Evolutionary conservation across 2,329 filamentous ascomycete genomes (phyloP).

Genomic region (Sporothrix mexicana): DNA sequence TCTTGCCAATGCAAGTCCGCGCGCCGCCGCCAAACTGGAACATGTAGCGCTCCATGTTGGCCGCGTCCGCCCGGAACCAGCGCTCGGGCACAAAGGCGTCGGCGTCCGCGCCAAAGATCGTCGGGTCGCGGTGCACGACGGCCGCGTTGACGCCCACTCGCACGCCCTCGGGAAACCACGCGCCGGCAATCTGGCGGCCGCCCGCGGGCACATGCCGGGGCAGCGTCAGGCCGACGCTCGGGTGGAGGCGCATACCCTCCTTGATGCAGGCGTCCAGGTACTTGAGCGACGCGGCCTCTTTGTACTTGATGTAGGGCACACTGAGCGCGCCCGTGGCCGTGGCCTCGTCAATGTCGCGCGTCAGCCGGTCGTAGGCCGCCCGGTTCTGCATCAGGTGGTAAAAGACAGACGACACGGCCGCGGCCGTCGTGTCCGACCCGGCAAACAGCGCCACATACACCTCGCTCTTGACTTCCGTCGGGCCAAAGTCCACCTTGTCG

Average conservation of each 20-base stretch:
- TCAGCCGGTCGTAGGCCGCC: conserved; percentile 6
- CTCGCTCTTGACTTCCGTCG: conserved; percentile 13
- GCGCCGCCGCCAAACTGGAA: conserved; percentile 22
- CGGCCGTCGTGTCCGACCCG: conserved; percentile 20
- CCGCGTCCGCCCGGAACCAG: not conserved
- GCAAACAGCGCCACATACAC: conserved; percentile 25
- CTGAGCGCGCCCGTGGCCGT: not conserved
- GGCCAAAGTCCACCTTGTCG: not conserved
- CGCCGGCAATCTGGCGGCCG: conserved; percentile 4
- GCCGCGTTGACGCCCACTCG: conserved; percentile 20
- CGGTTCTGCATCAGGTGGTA: conserved; percentile 11
- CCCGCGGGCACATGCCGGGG: not conserved
- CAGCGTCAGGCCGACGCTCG: conserved; percentile 18
- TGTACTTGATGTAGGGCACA: not conserved
- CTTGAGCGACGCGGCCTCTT: not conserved
- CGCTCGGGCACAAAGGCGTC: conserved; percentile 9
- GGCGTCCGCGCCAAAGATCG: not conserved
- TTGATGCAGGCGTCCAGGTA: conserved; percentile 24
- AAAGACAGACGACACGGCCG: conserved; percentile 6
- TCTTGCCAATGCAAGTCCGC: conserved; percentile 23
- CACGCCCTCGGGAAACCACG: not conserved
- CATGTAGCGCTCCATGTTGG: conserved; percentile 23
- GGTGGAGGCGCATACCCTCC: conserved; percentile 18
- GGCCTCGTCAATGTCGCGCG: not conserved
- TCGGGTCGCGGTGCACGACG: conserved; percentile 4